A percentile compares a stretch with the other conserved stretches of the same genome.
phyloP scores from a whole-genome alignment of 2,329 filamentous ascomycete species.

The Zymoseptoria pseudotritici region DNA sequence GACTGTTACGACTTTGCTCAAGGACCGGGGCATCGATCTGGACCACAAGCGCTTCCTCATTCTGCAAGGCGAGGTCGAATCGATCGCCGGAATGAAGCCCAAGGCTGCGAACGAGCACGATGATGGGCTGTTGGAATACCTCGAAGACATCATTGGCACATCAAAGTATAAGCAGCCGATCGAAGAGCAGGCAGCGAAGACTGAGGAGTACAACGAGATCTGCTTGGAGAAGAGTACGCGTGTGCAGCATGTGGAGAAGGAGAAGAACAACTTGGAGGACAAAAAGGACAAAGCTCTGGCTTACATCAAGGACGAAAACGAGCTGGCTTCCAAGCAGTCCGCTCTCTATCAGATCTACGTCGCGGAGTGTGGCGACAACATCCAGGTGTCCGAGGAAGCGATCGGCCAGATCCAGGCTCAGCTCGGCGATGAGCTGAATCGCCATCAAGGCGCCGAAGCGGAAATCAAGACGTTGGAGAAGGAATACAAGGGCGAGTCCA shows the following conservation, averaged over 20 bases:
- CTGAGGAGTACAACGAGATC: constrained; percentile 87
- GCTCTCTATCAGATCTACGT: constrained; percentile 89
- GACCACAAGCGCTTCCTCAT: constrained; percentile 98
- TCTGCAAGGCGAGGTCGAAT: constrained; percentile 94
- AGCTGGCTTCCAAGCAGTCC: constrained; percentile 80
- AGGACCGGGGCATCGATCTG: constrained; percentile 82
- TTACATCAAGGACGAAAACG: constrained; percentile 87
- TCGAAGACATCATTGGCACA: constrained; percentile 97
- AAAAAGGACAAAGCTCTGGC: constrained; percentile 93
- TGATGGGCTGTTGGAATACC: constrained; percentile 88
- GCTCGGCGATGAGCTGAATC: constrained; percentile 79
- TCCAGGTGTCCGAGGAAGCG: constrained; percentile 80
- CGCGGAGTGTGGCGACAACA: constrained; percentile 79
- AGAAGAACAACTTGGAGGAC: constrained; percentile 84
- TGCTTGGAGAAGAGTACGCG: constrained; percentile 92
- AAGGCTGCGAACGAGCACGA: constrained; percentile 94
- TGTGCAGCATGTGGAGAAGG: constrained; percentile 96
- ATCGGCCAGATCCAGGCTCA: constrained; percentile 84
- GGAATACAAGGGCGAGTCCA: constrained; percentile 71
- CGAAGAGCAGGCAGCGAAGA: constrained; percentile 83
- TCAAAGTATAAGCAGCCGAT: constrained; percentile 98
- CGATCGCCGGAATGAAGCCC: constrained; percentile 97
- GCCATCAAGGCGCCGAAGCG: constrained; percentile 82
- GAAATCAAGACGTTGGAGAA: constrained; percentile 86
- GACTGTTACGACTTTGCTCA: constrained; percentile 76